These are phyloP conservation scores for Gnomoniopsis smithogilvyi DNA, from an alignment of 2,329 filamentous ascomycete genomes.

Conservation along the genomic window DNA sequence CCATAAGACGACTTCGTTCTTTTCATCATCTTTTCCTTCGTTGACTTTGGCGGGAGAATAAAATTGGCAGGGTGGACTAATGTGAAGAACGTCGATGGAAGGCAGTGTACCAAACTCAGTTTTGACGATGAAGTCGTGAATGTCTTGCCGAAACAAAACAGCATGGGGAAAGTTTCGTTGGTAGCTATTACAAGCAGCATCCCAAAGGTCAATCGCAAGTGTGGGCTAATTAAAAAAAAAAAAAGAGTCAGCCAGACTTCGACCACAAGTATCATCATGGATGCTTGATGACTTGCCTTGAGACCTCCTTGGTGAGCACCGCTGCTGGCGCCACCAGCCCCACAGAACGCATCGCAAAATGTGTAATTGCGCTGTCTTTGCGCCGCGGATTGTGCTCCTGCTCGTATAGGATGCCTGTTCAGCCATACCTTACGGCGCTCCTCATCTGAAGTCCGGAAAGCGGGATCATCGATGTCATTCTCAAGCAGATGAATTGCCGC, in stretches of 20 bases:
- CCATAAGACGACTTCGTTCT: constrained; percentile 60
- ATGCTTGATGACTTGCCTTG: constrained; percentile 20
- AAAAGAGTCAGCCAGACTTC: background rate
- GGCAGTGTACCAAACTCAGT: constrained; percentile 25
- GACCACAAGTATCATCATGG: background rate
- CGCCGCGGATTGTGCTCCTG: background rate
- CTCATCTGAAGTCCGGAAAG: constrained; percentile 23
- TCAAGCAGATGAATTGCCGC: constrained; percentile 28
- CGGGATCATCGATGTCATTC: constrained; percentile 24
- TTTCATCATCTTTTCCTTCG: constrained; percentile 56
- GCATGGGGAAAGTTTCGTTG: constrained; percentile 47
- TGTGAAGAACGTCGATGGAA: constrained; percentile 64
- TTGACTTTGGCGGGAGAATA: constrained; percentile 70
- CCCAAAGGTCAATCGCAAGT: constrained; percentile 63
- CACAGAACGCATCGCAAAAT: constrained; percentile 69
- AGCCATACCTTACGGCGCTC: constrained; percentile 34
- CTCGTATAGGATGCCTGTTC: constrained; percentile 25
- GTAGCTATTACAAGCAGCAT: constrained; percentile 55
- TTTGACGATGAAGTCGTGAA: constrained; percentile 46
- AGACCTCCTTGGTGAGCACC: constrained; percentile 61
- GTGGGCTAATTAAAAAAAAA: constrained; percentile 30
- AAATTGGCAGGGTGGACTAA: constrained; percentile 75
- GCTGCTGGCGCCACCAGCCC: constrained; percentile 67
- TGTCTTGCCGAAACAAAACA: constrained; percentile 43
- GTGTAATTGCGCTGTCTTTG: constrained; percentile 54